Conservation (phyloP, 1,139 yeast genomes). For the Yamadazyma triangularis region DNA sequence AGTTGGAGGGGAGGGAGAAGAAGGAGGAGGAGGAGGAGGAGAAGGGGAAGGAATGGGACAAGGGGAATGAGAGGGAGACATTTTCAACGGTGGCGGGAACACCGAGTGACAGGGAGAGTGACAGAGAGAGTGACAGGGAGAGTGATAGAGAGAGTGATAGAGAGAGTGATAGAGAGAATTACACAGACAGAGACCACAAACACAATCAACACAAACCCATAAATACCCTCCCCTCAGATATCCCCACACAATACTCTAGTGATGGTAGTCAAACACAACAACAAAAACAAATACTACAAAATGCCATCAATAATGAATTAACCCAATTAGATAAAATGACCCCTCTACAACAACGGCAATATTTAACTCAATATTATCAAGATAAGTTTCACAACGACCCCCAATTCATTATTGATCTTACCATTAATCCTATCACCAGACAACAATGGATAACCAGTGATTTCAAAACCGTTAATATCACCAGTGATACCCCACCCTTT, state of each 20-base stretch:
- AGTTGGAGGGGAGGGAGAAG: constrained; percentile 3
- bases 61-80: neutral
- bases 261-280: constrained; percentile 1
- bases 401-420: constrained; percentile 21
- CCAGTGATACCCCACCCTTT: constrained; percentile 15
- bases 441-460: constrained; percentile 42
- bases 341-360: constrained; percentile 29
- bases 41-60: neutral
- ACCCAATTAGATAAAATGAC: no score
- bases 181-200: neutral
- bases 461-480: constrained; percentile 24
- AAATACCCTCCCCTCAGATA: no score
- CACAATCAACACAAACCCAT: no score
- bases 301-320: no score
- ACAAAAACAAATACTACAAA: no score
- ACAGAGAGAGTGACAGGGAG: neutral
- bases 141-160: neutral
- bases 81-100: neutral
- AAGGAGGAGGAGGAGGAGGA: neutral
- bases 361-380: constrained; percentile 21
- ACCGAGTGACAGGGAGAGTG: neutral
- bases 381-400: constrained; percentile 17
- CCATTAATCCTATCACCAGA: constrained; percentile 22
- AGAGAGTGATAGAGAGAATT: neutral
- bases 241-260: constrained; percentile 13